Evolutionary conservation across 768 basidiomycete genomes (phyloP).

Genomic region (Tricholoma saponaceum): DNA sequence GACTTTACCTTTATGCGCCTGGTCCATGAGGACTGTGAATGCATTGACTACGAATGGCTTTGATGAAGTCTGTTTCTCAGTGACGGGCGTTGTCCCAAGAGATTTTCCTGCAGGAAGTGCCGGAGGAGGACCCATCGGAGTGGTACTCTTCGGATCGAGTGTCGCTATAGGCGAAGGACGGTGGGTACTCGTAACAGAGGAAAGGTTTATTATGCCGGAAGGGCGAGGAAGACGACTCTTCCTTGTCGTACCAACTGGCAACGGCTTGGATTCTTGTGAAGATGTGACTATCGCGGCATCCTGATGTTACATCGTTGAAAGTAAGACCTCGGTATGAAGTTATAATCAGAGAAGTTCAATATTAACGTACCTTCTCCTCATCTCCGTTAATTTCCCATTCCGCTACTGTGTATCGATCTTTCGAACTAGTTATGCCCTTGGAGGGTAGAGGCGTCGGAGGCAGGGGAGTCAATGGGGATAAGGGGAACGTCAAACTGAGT

Average conservation of each 20-base stretch:
- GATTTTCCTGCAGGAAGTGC: not conserved
- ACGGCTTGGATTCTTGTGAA: conserved; percentile 9
- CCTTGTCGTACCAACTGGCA: conserved; percentile 7
- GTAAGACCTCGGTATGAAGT: not conserved
- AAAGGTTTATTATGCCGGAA: conserved; percentile 12
- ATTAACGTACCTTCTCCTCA: conserved; percentile 19
- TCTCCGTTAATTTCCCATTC: conserved; percentile 20
- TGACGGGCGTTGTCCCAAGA: conserved; percentile 3
- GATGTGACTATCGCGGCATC: not conserved
- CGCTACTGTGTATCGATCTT: conserved; percentile 17
- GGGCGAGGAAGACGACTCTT: conserved; percentile 33
- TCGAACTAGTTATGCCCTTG: conserved; percentile 8
- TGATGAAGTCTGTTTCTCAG: conserved; percentile 5
- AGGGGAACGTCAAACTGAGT: conserved; percentile 14
- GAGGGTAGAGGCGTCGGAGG: conserved; percentile 40
- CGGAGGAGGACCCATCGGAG: conserved; percentile 17
- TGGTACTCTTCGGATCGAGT: conserved; percentile 1
- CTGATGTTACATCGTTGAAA: not conserved
- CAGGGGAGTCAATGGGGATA: conserved; percentile 49
- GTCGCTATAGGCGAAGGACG: not conserved
- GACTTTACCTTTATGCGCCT: conserved; percentile 15
- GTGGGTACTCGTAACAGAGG: not conserved
- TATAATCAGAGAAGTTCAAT: not conserved
- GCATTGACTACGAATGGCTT: conserved; percentile 18
- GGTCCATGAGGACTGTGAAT: conserved; percentile 31